Percentiles rank a stretch among this genome's conserved stretches.
phyloP scores from a whole-genome alignment of 768 basidiomycete genomes.

The Neoboletus subvelutipes region DNA sequence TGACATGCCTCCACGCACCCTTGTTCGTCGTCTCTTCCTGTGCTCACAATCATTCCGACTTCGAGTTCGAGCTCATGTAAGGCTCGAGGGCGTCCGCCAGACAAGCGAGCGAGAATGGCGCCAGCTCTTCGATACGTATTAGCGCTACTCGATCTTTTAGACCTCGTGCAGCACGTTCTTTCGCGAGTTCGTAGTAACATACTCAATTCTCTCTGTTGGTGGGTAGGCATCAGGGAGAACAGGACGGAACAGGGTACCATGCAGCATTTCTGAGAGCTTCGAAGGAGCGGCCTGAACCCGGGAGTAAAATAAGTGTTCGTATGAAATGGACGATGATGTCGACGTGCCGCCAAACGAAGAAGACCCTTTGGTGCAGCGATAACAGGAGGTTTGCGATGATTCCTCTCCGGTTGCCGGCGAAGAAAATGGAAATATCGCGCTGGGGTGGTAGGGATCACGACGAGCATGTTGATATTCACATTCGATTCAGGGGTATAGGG shows the following conservation, averaged over 20 bases:
- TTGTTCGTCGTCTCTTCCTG: conserved; percentile 92
- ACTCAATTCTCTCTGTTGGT: conserved; percentile 43
- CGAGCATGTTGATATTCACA: conserved; percentile 78
- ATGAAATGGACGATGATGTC: not conserved
- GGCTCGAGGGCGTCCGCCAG: conserved; percentile 45
- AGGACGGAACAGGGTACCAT: conserved; percentile 63
- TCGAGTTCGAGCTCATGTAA: conserved; percentile 46
- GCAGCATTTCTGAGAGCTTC: conserved; percentile 55
- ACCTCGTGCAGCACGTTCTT: conserved; percentile 54
- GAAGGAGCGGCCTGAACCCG: conserved; percentile 68
- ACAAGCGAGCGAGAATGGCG: conserved; percentile 78
- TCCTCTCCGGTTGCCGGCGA: conserved; percentile 64
- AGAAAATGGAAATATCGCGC: conserved; percentile 64
- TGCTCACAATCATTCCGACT: conserved; percentile 51
- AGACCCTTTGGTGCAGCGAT: conserved; percentile 85
- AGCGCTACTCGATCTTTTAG: conserved; percentile 58
- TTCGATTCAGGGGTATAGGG: conserved; percentile 36
- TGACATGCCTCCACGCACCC: conserved; percentile 73
- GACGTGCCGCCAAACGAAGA: conserved; percentile 67
- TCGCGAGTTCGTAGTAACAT: conserved; percentile 86
- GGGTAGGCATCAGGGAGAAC: conserved; percentile 53
- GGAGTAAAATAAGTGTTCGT: not conserved
- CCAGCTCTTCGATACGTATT: conserved; percentile 80
- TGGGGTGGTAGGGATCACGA: conserved; percentile 84
- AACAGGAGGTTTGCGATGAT: conserved; percentile 84